Conservation (phyloP, 768 basidiomycete genomes). For the Gloeopeniophorella convolvens region DNA sequence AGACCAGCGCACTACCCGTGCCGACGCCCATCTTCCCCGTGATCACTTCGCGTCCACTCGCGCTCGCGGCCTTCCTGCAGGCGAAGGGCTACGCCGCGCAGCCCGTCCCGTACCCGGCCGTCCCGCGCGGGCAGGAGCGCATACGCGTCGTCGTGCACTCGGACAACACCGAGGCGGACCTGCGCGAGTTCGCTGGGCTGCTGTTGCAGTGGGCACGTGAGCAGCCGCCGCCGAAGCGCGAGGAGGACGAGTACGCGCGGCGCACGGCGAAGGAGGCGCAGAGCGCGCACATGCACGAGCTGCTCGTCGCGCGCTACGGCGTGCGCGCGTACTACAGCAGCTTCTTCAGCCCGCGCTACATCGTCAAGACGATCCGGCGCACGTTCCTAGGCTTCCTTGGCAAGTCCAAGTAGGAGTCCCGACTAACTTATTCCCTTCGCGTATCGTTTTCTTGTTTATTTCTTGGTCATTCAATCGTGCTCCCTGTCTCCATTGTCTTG, state of each 20-base stretch:
- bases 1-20: not conserved
- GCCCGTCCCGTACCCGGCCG: slow-evolving; percentile 15
- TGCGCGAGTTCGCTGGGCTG: slow-evolving; percentile 28
- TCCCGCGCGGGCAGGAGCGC: slow-evolving; percentile 19
- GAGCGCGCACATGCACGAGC: not conserved
- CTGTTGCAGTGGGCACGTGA: not conserved
- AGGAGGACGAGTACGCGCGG: not conserved
- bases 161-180: slow-evolving; percentile 23
- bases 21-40: slow-evolving; percentile 15
- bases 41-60: slow-evolving; percentile 8
- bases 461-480: no score
- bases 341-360: no score
- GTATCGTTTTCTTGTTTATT: no score
- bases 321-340: no score
- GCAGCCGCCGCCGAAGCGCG: not conserved
- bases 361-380: no score
- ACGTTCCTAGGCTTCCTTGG: no score
- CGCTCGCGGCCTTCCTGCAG: slow-evolving; percentile 15
- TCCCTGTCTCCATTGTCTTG: no score
- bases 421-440: no score
- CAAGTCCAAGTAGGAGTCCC: no score
- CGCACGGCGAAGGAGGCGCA: not conserved
- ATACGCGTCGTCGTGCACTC: slow-evolving; percentile 19
- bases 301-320: no score
- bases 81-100: slow-evolving; percentile 11